Evolutionary conservation across 1,284 basidiomycete species (phyloP), one percentile per base, ranked within the genome.

Genomic region (Marasmius fiardii): DNA sequence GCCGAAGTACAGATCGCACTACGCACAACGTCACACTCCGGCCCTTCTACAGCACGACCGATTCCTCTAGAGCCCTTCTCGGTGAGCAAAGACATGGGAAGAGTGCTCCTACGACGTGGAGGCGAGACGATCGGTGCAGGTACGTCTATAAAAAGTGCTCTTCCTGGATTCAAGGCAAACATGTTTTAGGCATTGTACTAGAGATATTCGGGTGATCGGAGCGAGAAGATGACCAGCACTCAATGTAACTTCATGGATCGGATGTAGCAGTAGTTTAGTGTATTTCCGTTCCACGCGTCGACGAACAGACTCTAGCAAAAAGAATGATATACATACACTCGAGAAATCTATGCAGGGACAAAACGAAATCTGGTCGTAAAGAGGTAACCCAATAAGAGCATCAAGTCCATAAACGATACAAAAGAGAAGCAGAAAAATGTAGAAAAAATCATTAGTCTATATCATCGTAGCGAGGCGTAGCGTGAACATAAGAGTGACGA

Each of bases 91-190:
- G 93, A 97, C 61, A 97, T 99, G 96, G 95, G 95, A 0, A 77
- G 96, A 43, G 83, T 99, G 47, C 70, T 99, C 53, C 78, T 99
- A 58, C 77, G 96, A 37, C 78, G 95, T 58, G 86, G 86, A 18
- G 96, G 97, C 0, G 95, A 98, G 75, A 98, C 96, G 0, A 91
- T 99, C 58, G 93, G 89, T 45, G 95, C 95, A 53, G 95, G 95
- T 86, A 67, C 57, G 80, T 67, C 24, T 31, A 50, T 33, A 31
- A 12, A 4, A 51, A 58, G 51, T 4, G 21, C 10, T 33, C 11
- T 41, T 3, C 7, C 31, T 48, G 14, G 18, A 14, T 20, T 16
- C 16, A 31, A 11, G n/a, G 26, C 51, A 49, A 43, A 35, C n/a
- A 10, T 35, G 10, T 12, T 14, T 11, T n/a, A 57, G 54, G 55